Conservation (phyloP, 805 yeast genomes). For the Myxozyma mucilagina region DNA sequence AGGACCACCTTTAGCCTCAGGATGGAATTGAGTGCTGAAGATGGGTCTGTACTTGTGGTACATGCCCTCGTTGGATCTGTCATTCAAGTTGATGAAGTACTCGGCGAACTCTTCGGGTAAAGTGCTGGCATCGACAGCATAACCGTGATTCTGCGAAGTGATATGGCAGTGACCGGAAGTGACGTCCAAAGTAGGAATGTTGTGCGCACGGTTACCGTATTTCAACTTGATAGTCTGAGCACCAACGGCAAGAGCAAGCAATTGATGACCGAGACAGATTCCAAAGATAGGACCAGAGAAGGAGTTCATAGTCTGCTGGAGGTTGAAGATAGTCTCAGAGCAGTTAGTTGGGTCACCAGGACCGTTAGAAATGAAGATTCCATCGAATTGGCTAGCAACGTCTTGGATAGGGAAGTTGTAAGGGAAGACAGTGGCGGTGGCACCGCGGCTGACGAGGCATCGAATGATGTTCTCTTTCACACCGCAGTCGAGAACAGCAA, state of each 20-base stretch:
- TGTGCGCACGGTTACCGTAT: conserved; percentile 99
- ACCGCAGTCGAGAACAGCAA: conserved; percentile 96
- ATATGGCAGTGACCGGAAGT: conserved; percentile 95
- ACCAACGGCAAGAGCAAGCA: conserved; percentile 92
- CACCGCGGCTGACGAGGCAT: conserved; percentile 92
- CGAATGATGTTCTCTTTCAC: conserved; percentile 96
- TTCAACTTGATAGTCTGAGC: conserved; percentile 89
- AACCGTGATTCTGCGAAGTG: conserved; percentile 99
- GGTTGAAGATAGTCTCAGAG: conserved; percentile 68
- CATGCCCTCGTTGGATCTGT: conserved; percentile 97
- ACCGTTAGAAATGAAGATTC: conserved; percentile 91
- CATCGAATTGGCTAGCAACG: conserved; percentile 89
- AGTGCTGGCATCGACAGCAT: conserved; percentile 84
- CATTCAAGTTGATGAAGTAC: conserved; percentile 90
- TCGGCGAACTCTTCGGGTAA: conserved; percentile 77
- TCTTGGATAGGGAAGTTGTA: conserved; percentile 91
- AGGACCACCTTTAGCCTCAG: conserved; percentile 99
- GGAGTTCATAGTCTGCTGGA: conserved; percentile 67
- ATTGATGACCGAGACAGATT: conserved; percentile 97
- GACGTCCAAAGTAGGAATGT: conserved; percentile 89
- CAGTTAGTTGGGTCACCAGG: conserved; percentile 98
- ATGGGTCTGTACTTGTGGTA: conserved; percentile 83
- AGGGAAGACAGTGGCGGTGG: conserved; percentile 94
- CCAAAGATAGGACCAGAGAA: conserved; percentile 87
- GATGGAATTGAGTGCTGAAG: conserved; percentile 97